Evolutionary conservation across 495 filamentous ascomycete species (phyloP), one percentile per base, ranked within the genome.

Genomic region (Thermothielavioides terrestris): DNA sequence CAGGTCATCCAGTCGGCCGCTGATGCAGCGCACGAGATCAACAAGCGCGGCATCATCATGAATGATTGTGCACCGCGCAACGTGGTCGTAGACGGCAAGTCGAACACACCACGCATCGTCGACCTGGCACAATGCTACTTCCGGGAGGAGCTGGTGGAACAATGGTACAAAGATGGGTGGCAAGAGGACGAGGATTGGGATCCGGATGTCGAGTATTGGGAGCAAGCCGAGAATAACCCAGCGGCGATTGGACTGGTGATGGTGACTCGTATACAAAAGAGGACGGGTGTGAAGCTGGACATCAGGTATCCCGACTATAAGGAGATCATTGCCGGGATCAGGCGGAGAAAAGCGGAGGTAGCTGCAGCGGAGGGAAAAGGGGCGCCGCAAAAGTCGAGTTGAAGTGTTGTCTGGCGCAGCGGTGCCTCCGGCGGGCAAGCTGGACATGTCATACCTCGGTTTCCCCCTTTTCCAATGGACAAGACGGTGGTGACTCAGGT

Each of bases 201-300:
- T 47, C 45, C 45, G 25, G 45, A 47, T 30, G 23, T 46, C n/a
- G 43, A 46, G 43, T 46, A 46, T 27, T 46, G 43, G 43, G 32
- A 46, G 43, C 31, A 46, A 39, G 34, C 34, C 10, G 30, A 0
- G 45, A 4, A 26, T 38, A 47, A 47, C 45, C 45, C 35, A 47
- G 34, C 23, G 34, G 45, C 45, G 34, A 47, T 39, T 39, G 34
- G 2, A 25, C 34, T 15, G 45, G 45, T 47, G 1, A 47, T 47
- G 35, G 45, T 11, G 34, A 38, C 28, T 39, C 45, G 23, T 28
- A 15, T 47, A 38, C 26, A 39, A 2, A 39, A 7, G 45, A 39
- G 22, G 34, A 39, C 34, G 23, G 45, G 45, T 28, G 34, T 31
- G 34, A 39, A 47, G 45, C 23, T 47, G 45, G 34, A 30, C n/a